phyloP scores from a whole-genome alignment of 2,329 filamentous ascomycete species.

The Talaromyces pinophilus region DNA sequence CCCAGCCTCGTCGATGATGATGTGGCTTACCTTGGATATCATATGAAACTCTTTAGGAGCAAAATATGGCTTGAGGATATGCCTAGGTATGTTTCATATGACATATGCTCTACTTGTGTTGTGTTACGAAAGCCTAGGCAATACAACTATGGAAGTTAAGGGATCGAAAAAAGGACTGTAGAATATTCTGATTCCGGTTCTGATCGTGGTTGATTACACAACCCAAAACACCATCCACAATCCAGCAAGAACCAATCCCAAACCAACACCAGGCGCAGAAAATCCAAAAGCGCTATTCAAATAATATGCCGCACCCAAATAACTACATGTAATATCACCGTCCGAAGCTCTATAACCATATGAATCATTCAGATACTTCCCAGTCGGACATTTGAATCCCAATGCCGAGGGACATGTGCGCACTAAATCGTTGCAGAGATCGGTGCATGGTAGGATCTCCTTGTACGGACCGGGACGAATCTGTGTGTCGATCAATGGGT shows the following conservation, averaged over 20 bases:
- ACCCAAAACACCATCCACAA: conserved; percentile 19
- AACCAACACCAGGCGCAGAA: background rate
- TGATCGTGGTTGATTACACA: background rate
- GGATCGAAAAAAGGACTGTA: background rate
- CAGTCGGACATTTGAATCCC: conserved; percentile 71
- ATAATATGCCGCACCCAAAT: conserved; percentile 60
- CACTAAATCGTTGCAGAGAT: conserved; percentile 83
- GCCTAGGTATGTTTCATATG: conserved; percentile 8
- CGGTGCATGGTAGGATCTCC: conserved; percentile 84
- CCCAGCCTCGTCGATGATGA: background rate
- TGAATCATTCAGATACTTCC: conserved; percentile 50
- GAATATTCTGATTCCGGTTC: background rate
- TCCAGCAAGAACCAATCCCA: conserved; percentile 12
- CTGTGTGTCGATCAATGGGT: conserved; percentile 67
- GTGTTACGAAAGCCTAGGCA: background rate
- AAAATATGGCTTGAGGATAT: background rate
- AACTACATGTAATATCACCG: conserved; percentile 59
- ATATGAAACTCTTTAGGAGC: background rate
- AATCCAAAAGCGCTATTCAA: conserved; percentile 33
- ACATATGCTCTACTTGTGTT: background rate
- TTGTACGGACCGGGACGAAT: conserved; percentile 88
- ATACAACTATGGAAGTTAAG: background rate
- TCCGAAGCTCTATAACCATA: conserved; percentile 50
- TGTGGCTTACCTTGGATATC: background rate
- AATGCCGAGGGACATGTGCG: conserved; percentile 78